Evolutionary conservation across 306 rosid species (phyloP).

Genomic region (Vachellia collinsii): DNA sequence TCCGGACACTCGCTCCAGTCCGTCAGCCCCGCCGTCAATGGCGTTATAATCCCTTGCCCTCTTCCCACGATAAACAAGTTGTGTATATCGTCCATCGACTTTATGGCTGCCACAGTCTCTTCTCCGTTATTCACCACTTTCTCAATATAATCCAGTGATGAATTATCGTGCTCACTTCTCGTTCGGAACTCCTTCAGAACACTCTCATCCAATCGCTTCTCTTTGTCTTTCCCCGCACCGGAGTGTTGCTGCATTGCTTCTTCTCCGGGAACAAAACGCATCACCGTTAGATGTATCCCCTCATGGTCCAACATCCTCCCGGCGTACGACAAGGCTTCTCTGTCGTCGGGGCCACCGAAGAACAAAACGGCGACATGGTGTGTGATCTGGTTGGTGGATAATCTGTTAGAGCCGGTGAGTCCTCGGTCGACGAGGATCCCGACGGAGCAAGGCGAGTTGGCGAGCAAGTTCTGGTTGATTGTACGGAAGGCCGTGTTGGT

Average conservation of each 20-base stretch:
- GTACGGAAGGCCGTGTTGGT: constrained; percentile 67
- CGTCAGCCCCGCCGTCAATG: constrained; percentile 80
- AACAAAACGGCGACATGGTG: constrained; percentile 65
- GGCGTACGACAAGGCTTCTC: constrained; percentile 83
- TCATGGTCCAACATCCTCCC: constrained; percentile 83
- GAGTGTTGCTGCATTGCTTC: constrained; percentile 26
- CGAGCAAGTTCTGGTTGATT: constrained; percentile 76
- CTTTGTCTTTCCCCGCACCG: constrained; percentile 44
- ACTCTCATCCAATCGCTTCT: constrained; percentile 63
- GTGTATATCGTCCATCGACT: constrained; percentile 65
- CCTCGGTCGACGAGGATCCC: constrained; percentile 88
- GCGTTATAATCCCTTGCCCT: constrained; percentile 77
- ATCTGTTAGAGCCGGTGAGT: constrained; percentile 59
- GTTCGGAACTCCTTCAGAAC: constrained; percentile 53
- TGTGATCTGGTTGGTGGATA: constrained; percentile 52
- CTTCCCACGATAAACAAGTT: constrained; percentile 87
- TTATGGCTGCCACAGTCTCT: constrained; percentile 75
- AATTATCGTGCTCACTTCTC: constrained; percentile 30
- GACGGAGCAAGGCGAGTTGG: constrained; percentile 80
- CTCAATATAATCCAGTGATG: constrained; percentile 52
- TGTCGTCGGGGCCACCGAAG: constrained; percentile 92
- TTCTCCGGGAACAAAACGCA: constrained; percentile 58
- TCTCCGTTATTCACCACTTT: constrained; percentile 79
- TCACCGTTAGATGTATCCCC: constrained; percentile 55
- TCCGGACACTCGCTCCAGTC: constrained; percentile 99